Conservation (phyloP, 1,139 yeast genomes). For the Sugiyamaella xylanicola region DNA sequence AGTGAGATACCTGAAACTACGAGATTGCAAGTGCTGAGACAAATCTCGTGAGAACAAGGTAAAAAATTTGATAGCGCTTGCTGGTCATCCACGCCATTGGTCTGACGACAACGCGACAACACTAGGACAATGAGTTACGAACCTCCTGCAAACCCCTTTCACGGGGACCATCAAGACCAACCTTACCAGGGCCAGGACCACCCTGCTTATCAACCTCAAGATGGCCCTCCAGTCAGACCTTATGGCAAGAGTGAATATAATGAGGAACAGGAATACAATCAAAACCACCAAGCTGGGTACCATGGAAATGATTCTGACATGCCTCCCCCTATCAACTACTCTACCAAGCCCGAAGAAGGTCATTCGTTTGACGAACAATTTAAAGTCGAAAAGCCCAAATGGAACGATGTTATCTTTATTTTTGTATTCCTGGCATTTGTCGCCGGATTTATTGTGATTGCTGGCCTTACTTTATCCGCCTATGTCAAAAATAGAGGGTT, state of each 20-base stretch:
- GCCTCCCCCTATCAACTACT: conserved; percentile 32
- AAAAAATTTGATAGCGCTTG: too few species aligned
- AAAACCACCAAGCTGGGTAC: conserved; percentile 20
- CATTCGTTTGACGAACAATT: conserved; percentile 67
- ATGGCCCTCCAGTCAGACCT: conserved; percentile 7
- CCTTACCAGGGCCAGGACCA: background rate
- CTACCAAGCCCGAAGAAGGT: conserved; percentile 40
- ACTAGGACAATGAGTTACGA: background rate
- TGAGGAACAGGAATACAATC: conserved; percentile 15
- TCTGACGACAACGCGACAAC: background rate
- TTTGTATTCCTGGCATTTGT: conserved; percentile 62
- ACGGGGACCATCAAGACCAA: conserved; percentile 2
- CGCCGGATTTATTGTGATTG: conserved; percentile 70
- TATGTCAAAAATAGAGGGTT: conserved; percentile 56
- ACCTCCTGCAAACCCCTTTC: background rate
- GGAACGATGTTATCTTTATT: conserved; percentile 61
- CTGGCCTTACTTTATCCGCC: conserved; percentile 67
- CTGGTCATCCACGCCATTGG: background rate
- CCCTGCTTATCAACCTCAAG: conserved; percentile 9
- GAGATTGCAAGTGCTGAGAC: too few species aligned
- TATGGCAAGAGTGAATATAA: background rate
- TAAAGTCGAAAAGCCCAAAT: conserved; percentile 63
- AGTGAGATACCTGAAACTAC: too few species aligned
- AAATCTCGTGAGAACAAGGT: too few species aligned
- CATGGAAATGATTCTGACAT: conserved; percentile 16